Conservation (phyloP, 352 stramenopile genomes). For the Globisporangium lucens region DNA sequence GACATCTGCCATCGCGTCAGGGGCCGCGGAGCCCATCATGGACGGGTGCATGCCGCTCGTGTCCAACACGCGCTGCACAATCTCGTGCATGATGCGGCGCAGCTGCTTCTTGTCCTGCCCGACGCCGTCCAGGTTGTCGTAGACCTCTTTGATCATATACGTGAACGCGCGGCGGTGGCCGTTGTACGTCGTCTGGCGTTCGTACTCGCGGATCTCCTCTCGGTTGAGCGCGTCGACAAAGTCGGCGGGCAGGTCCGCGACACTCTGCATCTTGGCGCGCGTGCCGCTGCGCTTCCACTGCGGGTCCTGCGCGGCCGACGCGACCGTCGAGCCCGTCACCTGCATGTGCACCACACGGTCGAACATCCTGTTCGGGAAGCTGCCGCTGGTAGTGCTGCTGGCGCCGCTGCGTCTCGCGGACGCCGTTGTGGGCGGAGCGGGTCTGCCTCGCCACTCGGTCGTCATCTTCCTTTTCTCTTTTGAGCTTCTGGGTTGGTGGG, state of each 20-base stretch:
- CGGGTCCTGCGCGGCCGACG: slow-evolving; percentile 9
- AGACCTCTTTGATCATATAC: slow-evolving; percentile 62
- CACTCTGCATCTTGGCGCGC: slow-evolving; percentile 40
- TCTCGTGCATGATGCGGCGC: slow-evolving; percentile 61
- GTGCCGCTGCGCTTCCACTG: slow-evolving; percentile 40
- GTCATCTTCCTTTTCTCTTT: slow-evolving; percentile 1
- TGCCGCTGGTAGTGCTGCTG: background rate
- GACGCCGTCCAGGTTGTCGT: slow-evolving; percentile 50
- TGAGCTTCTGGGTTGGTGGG: background rate
- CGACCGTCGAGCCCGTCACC: slow-evolving; percentile 38
- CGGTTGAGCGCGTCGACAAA: slow-evolving; percentile 49
- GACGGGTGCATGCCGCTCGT: slow-evolving; percentile 48
- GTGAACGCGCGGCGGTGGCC: slow-evolving; percentile 46
- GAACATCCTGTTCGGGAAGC: slow-evolving; percentile 36
- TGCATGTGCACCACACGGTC: slow-evolving; percentile 58
- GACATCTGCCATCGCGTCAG: slow-evolving; percentile 29
- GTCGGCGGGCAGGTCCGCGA: slow-evolving; percentile 44
- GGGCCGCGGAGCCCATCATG: slow-evolving; percentile 9
- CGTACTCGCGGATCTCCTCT: slow-evolving; percentile 41
- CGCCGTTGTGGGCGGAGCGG: slow-evolving; percentile 6
- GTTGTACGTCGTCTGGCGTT: slow-evolving; percentile 42
- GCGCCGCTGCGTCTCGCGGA: slow-evolving; percentile 2
- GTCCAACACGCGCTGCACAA: slow-evolving; percentile 69
- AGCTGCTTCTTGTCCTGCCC: slow-evolving; percentile 52
- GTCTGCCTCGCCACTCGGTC: slow-evolving; percentile 2